phyloP scores from a whole-genome alignment of 805 yeast genomes.

The Yamadazyma nakazawae region DNA sequence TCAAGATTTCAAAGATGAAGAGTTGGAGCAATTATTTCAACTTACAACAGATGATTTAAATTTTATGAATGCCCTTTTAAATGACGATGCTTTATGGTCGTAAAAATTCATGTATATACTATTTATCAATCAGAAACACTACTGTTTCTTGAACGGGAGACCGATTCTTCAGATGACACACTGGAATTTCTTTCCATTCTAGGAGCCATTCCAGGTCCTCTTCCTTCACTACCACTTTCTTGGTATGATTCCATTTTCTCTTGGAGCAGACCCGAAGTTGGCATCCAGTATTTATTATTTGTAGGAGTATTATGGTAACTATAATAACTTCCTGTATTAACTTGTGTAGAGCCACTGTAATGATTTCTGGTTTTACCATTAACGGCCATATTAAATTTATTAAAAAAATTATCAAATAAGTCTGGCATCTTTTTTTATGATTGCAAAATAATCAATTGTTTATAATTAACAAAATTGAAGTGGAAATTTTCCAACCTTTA shows the following conservation, averaged over 20 bases:
- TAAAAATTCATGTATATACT: neutral
- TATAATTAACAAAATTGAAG: neutral
- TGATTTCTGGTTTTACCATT: constrained; percentile 32
- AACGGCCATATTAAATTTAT: constrained; percentile 26
- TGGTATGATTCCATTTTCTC: neutral
- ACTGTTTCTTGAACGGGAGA: constrained; percentile 6
- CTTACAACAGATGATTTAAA: constrained; percentile 19
- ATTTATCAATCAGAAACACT: constrained; percentile 9
- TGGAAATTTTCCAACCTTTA: neutral
- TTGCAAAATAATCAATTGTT: neutral
- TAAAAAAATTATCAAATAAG: constrained; percentile 39
- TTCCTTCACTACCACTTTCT: neutral
- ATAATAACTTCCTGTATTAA: constrained; percentile 36
- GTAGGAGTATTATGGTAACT: constrained; percentile 34
- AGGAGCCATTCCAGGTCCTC: neutral
- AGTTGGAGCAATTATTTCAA: neutral
- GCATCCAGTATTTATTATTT: constrained; percentile 41
- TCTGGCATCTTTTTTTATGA: constrained; percentile 22
- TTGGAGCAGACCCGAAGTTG: constrained; percentile 12
- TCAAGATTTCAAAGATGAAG: neutral
- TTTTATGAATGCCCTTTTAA: constrained; percentile 17
- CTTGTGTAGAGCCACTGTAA: constrained; percentile 31
- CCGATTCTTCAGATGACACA: constrained; percentile 7
- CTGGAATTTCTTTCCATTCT: constrained; percentile 5
- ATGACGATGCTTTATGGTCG: constrained; percentile 9